Evolutionary conservation across 805 yeast species (phyloP).

Genomic region (Kodamaea lidongshanica): DNA sequence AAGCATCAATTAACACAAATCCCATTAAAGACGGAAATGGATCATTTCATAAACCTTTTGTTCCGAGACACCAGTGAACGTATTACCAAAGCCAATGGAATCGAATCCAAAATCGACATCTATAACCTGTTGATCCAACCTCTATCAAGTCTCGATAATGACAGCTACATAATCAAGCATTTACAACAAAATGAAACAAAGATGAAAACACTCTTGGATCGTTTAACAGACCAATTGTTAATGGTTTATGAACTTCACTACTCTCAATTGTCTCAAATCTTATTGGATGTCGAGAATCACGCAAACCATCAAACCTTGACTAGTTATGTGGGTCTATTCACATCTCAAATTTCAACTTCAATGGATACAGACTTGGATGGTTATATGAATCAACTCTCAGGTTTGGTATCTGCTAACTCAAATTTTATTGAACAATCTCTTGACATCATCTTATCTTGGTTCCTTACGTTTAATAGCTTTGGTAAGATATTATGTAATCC

Average conservation of each 20-base stretch:
- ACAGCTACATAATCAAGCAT: constrained; percentile 8
- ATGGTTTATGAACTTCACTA: constrained; percentile 8
- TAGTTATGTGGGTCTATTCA: constrained; percentile 11
- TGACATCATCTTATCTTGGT: constrained; percentile 13
- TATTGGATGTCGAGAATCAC: constrained; percentile 2
- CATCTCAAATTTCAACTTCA: constrained; percentile 16
- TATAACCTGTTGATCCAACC: too few relatives aligned
- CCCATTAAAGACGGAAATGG: background rate
- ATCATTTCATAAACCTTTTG: too few relatives aligned
- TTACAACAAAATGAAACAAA: constrained; percentile 7
- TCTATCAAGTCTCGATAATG: constrained; percentile 5
- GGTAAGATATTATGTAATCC: constrained; percentile 1
- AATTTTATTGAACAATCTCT: constrained; percentile 1
- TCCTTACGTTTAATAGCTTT: constrained; percentile 9
- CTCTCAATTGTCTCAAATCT: background rate
- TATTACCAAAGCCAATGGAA: too few relatives aligned
- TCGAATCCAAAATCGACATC: too few relatives aligned
- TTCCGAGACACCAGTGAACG: too few relatives aligned
- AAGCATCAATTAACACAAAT: too few relatives aligned
- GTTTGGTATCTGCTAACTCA: constrained; percentile 1
- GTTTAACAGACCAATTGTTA: constrained; percentile 5
- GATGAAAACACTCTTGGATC: constrained; percentile 4
- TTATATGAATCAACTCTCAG: constrained; percentile 17
- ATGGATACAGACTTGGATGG: constrained; percentile 24
- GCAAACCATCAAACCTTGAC: background rate